Percentiles rank a stretch among this genome's conserved stretches.
phyloP scores from a whole-genome alignment of 441 rosid species.

The Jatropha podagrica region DNA sequence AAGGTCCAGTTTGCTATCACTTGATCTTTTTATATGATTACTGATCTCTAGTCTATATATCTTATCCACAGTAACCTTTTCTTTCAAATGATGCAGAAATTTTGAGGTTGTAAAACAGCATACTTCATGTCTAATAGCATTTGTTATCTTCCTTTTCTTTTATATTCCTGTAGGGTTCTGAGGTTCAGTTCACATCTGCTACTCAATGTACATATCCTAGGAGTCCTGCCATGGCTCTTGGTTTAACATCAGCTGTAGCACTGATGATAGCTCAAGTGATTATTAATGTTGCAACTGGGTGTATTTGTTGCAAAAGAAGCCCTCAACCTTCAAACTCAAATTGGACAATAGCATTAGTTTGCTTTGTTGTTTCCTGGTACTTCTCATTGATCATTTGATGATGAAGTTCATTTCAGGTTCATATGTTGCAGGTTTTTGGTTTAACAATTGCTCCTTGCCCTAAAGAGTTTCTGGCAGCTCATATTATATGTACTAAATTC shows the following conservation, averaged over 20 bases:
- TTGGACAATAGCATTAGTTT: conserved; percentile 59
- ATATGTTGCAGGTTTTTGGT: neutral
- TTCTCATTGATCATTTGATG: conserved; percentile 15
- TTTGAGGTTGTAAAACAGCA: neutral
- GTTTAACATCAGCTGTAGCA: conserved; percentile 65
- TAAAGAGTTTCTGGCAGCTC: neutral
- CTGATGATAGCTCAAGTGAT: conserved; percentile 73
- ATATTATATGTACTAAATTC: neutral
- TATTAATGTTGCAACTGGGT: conserved; percentile 61
- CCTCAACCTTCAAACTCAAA: conserved; percentile 49
- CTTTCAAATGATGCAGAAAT: neutral
- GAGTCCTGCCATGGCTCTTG: conserved; percentile 77
- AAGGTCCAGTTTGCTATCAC: neutral
- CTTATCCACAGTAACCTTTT: neutral
- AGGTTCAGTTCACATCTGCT: conserved; percentile 43
- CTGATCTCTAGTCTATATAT: neutral
- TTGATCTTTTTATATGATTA: neutral
- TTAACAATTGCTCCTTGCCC: neutral
- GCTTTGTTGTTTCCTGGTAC: conserved; percentile 84
- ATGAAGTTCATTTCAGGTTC: neutral
- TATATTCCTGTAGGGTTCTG: conserved; percentile 51
- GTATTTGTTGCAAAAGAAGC: conserved; percentile 74
- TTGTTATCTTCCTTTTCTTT: neutral
- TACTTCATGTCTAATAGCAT: neutral
- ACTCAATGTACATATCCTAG: conserved; percentile 65